These are phyloP conservation scores for Fusarium falciforme DNA, from an alignment of 2,329 filamentous ascomycete genomes.

Conservation along the genomic window DNA sequence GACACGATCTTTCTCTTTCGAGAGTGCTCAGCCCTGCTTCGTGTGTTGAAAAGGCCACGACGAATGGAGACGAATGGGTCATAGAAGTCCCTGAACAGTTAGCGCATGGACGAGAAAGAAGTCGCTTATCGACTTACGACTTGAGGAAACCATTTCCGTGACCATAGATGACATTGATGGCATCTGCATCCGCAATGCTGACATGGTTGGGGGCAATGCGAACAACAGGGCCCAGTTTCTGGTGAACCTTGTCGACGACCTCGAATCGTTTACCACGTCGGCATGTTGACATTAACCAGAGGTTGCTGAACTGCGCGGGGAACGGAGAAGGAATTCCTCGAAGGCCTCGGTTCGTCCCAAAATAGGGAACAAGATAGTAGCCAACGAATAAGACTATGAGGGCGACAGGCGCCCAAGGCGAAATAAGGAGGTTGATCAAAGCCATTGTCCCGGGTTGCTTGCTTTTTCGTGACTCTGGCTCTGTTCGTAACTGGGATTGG, in stretches of 20 bases:
- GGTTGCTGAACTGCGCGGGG: conserved; percentile 74
- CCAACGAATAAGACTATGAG: conserved; percentile 16
- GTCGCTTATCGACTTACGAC: conserved; percentile 56
- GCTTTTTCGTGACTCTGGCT: not conserved
- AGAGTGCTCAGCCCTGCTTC: conserved; percentile 82
- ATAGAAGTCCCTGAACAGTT: conserved; percentile 77
- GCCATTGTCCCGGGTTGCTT: conserved; percentile 22
- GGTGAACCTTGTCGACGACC: conserved; percentile 76
- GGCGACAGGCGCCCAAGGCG: conserved; percentile 34
- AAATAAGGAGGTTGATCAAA: conserved; percentile 26
- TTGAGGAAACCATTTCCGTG: conserved; percentile 83
- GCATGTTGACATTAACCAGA: conserved; percentile 79
- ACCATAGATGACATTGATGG: conserved; percentile 82
- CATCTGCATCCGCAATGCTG: conserved; percentile 81
- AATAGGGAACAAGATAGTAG: conserved; percentile 53
- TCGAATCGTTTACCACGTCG: conserved; percentile 74
- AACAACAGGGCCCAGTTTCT: conserved; percentile 80
- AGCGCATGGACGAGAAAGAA: rapidly evolving
- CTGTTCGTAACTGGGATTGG: not conserved
- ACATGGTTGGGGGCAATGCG: conserved; percentile 88
- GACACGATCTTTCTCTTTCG: conserved; percentile 90
- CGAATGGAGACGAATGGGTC: conserved; percentile 91
- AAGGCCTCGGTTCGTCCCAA: conserved; percentile 64
- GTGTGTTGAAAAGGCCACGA: conserved; percentile 89
- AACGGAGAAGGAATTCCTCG: conserved; percentile 72